A percentile compares a stretch with the other conserved stretches of the same genome.
phyloP scores from a whole-genome alignment of 108 stramenopile species.

The Pseudonitzschia pungens region DNA sequence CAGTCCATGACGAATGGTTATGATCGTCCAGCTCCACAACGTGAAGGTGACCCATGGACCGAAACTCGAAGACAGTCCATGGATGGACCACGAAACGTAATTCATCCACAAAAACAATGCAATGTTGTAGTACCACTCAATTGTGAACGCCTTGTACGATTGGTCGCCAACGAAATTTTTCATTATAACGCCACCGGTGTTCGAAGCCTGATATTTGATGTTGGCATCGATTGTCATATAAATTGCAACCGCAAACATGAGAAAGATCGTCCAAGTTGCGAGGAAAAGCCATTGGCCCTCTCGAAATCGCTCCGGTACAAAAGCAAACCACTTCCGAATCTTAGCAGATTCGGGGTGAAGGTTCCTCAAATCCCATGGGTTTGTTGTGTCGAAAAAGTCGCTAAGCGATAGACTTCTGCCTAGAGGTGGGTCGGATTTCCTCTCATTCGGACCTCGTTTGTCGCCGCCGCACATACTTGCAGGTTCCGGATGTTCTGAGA shows the following conservation, averaged over 20 bases:
- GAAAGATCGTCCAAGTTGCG: background rate
- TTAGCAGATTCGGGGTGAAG: slow-evolving; percentile 16
- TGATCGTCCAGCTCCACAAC: slow-evolving; percentile 63
- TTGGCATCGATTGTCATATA: slow-evolving; percentile 12
- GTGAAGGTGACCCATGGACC: slow-evolving; percentile 59
- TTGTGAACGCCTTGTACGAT: slow-evolving; percentile 34
- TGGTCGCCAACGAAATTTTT: slow-evolving; percentile 20
- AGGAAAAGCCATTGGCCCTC: slow-evolving; percentile 60
- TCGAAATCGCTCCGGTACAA: slow-evolving; percentile 63
- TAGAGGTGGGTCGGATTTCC: background rate
- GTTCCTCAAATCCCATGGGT: slow-evolving; percentile 59
- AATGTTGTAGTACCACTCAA: slow-evolving; percentile 44
- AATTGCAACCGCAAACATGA: background rate
- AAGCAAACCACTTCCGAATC: slow-evolving; percentile 71
- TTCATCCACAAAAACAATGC: slow-evolving; percentile 48
- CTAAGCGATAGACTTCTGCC: slow-evolving; percentile 18
- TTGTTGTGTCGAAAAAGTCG: slow-evolving; percentile 41
- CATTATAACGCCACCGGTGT: slow-evolving; percentile 8
- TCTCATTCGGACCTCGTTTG: slow-evolving; percentile 1
- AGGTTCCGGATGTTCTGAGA: background rate
- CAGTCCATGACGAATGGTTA: slow-evolving; percentile 60
- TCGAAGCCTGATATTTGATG: background rate
- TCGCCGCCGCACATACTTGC: background rate
- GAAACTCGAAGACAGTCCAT: slow-evolving; percentile 24
- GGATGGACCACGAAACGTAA: slow-evolving; percentile 22